phyloP scores from a whole-genome alignment of 495 filamentous ascomycete genomes.

The Aspergillus taichungensis region DNA sequence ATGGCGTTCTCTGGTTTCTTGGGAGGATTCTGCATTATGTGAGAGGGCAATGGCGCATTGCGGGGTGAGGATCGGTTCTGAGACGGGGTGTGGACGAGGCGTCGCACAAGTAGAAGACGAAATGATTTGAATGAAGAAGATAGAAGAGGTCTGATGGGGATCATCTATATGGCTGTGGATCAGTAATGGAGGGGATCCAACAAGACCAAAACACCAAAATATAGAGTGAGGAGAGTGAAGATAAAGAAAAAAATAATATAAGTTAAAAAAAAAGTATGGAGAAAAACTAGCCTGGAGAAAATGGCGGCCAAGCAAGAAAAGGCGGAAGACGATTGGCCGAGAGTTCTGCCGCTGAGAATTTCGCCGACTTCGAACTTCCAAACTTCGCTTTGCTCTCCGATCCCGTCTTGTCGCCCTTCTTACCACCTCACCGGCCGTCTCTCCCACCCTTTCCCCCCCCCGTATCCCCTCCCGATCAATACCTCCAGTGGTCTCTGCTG shows the following conservation, averaged over 20 bases:
- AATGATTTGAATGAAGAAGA: conserved; percentile 2
- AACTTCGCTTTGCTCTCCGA: background rate
- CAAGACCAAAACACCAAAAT: background rate
- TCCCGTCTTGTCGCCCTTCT: background rate
- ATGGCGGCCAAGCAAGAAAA: conserved; percentile 1
- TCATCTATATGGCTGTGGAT: background rate
- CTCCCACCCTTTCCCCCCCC: conserved; percentile 6
- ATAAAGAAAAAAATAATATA: background rate
- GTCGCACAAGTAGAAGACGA: conserved; percentile 1
- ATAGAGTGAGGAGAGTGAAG: background rate
- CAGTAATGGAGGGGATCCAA: background rate
- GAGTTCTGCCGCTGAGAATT: conserved; percentile 18
- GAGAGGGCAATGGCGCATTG: conserved; percentile 14
- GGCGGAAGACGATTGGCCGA: conserved; percentile 16
- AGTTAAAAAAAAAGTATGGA: background rate
- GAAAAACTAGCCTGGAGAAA: background rate
- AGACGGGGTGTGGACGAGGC: conserved; percentile 1
- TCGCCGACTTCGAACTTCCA: conserved; percentile 3
- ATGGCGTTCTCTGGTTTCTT: conserved; percentile 18
- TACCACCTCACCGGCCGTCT: conserved; percentile 1
- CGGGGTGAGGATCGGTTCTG: conserved; percentile 2
- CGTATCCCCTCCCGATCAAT: conserved; percentile 10
- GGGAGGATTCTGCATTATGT: conserved; percentile 23
- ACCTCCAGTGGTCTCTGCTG: conserved; percentile 18
- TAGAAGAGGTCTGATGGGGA: conserved; percentile 6